Conservation (phyloP, 2,329 filamentous ascomycete species). For the Claviceps paspali region DNA sequence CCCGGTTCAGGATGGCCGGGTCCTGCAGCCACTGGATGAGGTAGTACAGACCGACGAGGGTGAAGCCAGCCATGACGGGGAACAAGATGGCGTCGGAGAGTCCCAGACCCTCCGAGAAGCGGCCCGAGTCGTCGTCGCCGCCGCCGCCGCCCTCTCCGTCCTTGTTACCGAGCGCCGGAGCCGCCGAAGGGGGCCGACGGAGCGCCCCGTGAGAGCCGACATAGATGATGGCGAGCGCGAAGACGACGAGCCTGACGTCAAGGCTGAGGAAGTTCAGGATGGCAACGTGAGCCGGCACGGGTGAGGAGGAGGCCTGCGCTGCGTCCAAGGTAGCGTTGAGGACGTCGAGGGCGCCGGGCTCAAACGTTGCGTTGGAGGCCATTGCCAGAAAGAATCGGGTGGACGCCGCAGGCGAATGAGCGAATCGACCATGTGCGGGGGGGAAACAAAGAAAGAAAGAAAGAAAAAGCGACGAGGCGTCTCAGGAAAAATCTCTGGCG, state of each 20-base stretch:
- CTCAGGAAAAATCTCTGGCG: not conserved
- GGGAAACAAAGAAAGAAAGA: not conserved
- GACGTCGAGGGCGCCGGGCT: conserved; percentile 13
- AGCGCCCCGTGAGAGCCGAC: conserved; percentile 75
- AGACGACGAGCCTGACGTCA: conserved; percentile 36
- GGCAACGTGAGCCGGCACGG: conserved; percentile 10
- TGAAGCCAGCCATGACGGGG: conserved; percentile 58
- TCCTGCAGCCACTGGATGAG: conserved; percentile 82
- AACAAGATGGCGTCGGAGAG: conserved; percentile 74
- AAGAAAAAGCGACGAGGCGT: not conserved
- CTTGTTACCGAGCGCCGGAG: conserved; percentile 33
- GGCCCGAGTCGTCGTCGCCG: conserved; percentile 29
- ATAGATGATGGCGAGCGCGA: conserved; percentile 71
- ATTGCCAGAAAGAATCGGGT: too few relatives aligned
- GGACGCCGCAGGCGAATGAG: too few relatives aligned
- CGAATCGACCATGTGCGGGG: too few relatives aligned
- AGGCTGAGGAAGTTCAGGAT: conserved; percentile 28
- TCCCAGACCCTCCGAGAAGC: conserved; percentile 32
- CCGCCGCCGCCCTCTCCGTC: conserved; percentile 28
- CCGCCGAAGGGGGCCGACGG: conserved; percentile 67
- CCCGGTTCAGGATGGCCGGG: conserved; percentile 63
- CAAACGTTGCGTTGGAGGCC: conserved; percentile 12
- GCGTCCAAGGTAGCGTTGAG: conserved; percentile 16
- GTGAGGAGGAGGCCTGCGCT: conserved; percentile 12
- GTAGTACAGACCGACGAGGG: conserved; percentile 66